Percentiles rank a stretch among this genome's conserved stretches.
Evolutionary conservation across 2,329 filamentous ascomycete species (phyloP).

Genomic region (Harringtonia lauricola): DNA sequence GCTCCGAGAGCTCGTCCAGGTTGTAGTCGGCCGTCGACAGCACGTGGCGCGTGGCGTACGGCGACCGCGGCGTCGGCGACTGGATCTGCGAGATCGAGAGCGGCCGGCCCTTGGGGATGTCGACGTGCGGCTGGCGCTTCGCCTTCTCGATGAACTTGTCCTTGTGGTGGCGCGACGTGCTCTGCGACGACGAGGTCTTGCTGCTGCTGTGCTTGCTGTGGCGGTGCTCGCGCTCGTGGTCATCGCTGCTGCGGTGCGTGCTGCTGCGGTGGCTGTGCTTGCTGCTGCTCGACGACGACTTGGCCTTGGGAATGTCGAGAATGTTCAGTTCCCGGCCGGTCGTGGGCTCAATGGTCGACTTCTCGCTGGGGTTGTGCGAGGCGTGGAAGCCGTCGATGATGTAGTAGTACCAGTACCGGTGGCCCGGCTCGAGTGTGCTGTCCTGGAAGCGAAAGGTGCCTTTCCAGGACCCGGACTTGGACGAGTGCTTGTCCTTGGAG

Average conservation of each 20-base stretch:
- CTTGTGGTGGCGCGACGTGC: neutral
- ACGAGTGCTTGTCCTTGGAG: constrained; percentile 71
- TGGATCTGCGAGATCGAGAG: constrained; percentile 83
- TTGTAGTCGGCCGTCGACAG: constrained; percentile 64
- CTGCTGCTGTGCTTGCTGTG: neutral
- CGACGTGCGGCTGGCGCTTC: constrained; percentile 39
- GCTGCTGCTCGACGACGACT: constrained; percentile 26
- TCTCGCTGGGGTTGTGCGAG: constrained; percentile 86
- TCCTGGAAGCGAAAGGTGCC: constrained; percentile 95
- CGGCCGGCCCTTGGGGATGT: constrained; percentile 79
- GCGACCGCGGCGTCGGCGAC: constrained; percentile 80
- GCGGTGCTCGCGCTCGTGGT: neutral
- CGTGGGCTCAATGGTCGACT: constrained; percentile 86
- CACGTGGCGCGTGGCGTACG: constrained; percentile 78
- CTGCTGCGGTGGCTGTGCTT: neutral
- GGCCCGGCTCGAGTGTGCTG: constrained; percentile 72
- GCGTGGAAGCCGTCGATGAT: constrained; percentile 99
- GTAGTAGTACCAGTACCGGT: constrained; percentile 99
- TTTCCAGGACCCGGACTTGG: constrained; percentile 87
- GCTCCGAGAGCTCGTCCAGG: constrained; percentile 66
- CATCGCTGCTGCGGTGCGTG: neutral
- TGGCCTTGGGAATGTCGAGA: constrained; percentile 71
- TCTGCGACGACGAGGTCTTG: constrained; percentile 12
- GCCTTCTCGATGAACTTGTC: constrained; percentile 18
- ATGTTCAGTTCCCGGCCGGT: constrained; percentile 96